These are phyloP conservation scores for Colletotrichum australisinense DNA, from an alignment of 2,329 filamentous ascomycete genomes.

Conservation along the genomic window DNA sequence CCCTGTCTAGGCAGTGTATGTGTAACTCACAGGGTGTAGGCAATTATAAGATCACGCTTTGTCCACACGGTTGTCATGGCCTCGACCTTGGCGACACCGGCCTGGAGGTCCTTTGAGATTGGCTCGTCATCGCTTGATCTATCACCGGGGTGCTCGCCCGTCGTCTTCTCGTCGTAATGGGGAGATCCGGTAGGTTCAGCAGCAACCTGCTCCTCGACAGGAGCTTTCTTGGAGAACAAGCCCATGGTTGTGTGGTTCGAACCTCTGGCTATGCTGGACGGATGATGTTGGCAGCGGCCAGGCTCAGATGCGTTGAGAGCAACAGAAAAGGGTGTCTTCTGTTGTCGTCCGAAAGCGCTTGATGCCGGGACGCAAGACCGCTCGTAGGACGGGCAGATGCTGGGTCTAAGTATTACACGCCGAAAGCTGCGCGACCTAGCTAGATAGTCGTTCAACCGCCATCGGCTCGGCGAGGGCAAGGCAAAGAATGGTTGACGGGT, in stretches of 20 bases:
- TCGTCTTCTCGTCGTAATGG: constrained; percentile 23
- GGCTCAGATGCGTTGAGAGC: background rate
- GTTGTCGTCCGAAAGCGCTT: background rate
- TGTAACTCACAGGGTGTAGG: constrained; percentile 55
- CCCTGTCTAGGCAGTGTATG: background rate
- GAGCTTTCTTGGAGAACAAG: constrained; percentile 26
- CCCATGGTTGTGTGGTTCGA: background rate
- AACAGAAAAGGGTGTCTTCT: background rate
- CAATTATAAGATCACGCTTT: constrained; percentile 50
- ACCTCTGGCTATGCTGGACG: background rate
- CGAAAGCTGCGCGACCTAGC: background rate
- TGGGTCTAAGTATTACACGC: constrained; percentile 8
- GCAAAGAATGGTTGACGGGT: constrained; percentile 6
- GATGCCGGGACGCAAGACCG: background rate
- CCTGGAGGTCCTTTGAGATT: constrained; percentile 49
- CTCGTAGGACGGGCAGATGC: background rate
- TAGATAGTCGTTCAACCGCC: constrained; percentile 10
- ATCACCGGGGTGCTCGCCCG: constrained; percentile 14
- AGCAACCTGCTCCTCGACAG: constrained; percentile 18
- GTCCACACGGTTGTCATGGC: constrained; percentile 59
- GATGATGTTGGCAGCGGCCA: background rate
- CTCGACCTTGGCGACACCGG: constrained; percentile 61
- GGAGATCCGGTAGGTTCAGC: constrained; percentile 3
- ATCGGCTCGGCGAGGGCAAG: constrained; percentile 26
- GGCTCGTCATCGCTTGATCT: constrained; percentile 45